A percentile compares a stretch with the other conserved stretches of the same genome.
Evolutionary conservation across 176 grass and related monocot genomes (phyloP).

Genomic region (Metroxylon sagu): DNA sequence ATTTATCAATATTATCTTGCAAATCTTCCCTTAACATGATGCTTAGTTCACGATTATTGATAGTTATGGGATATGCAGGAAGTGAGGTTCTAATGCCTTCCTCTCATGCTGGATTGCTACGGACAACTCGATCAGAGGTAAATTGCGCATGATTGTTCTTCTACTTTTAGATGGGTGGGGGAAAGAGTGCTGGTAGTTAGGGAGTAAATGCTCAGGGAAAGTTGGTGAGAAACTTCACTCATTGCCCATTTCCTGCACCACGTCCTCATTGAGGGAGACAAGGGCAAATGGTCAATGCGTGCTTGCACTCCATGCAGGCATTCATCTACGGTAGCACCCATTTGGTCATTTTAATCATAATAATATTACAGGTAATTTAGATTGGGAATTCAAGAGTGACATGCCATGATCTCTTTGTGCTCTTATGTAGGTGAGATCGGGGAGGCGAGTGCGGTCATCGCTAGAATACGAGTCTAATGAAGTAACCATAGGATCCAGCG

Average conservation of each 20-base stretch:
- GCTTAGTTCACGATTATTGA: background rate
- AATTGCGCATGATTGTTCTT: too few species aligned
- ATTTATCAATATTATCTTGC: too few species aligned
- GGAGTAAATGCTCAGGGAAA: background rate
- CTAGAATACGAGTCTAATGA: constrained; percentile 18
- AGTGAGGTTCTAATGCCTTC: background rate
- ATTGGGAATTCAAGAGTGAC: too few species aligned
- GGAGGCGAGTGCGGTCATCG: background rate
- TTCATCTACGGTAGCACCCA: too few species aligned
- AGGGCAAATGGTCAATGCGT: background rate
- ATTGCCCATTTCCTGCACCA: constrained; percentile 2
- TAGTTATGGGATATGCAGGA: background rate
- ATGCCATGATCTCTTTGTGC: too few species aligned
- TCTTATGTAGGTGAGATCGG: too few species aligned
- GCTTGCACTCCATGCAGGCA: background rate
- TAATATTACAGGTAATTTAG: too few species aligned
- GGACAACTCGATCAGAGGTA: background rate
- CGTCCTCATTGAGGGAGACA: background rate
- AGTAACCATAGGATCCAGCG: constrained; percentile 8
- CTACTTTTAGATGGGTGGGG: too few species aligned
- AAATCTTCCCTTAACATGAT: too few species aligned
- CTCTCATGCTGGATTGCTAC: background rate
- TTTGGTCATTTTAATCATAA: too few species aligned
- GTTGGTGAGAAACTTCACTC: background rate
- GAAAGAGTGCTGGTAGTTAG: too few species aligned